Percentiles rank a stretch among this genome's conserved stretches.
Conservation (phyloP, 768 basidiomycete species). For the Infundibulicybe gibba region DNA sequence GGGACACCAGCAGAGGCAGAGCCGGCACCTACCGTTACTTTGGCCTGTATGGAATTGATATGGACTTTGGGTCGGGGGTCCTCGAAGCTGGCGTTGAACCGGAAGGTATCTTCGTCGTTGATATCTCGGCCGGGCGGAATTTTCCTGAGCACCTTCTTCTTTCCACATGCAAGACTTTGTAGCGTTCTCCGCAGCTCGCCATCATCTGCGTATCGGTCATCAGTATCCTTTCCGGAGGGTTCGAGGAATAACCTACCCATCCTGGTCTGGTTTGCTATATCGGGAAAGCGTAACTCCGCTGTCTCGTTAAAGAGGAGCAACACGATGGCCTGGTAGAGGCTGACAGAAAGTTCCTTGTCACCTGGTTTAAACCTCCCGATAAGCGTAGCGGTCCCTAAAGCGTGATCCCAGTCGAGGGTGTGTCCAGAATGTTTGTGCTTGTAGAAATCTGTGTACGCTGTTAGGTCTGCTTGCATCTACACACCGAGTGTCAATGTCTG, state of each 20-base stretch:
- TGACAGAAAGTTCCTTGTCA: conserved; percentile 85
- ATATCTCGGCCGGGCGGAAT: conserved; percentile 77
- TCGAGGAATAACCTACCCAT: conserved; percentile 57
- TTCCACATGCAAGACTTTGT: conserved; percentile 90
- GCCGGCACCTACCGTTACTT: conserved; percentile 67
- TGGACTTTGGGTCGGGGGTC: conserved; percentile 78
- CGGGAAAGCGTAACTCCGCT: conserved; percentile 53
- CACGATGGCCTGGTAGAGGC: conserved; percentile 86
- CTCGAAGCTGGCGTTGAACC: conserved; percentile 79
- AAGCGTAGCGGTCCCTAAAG: conserved; percentile 79
- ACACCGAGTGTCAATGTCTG: conserved; percentile 6
- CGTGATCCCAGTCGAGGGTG: conserved; percentile 82
- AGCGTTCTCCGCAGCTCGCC: conserved; percentile 77
- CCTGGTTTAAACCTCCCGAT: conserved; percentile 64
- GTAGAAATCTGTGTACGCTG: conserved; percentile 67
- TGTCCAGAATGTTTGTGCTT: conserved; percentile 72
- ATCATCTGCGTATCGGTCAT: conserved; percentile 47
- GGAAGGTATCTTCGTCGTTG: conserved; percentile 69
- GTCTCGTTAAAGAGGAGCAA: conserved; percentile 82
- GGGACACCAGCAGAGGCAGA: conserved; percentile 2
- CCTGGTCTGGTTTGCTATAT: conserved; percentile 63
- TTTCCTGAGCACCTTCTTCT: conserved; percentile 85
- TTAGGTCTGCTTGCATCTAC: conserved; percentile 74
- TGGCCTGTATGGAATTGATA: conserved; percentile 95
- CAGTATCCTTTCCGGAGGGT: neutral